phyloP scores from a whole-genome alignment of 164 flowering plant genomes.

The Macadamia tetraphylla region DNA sequence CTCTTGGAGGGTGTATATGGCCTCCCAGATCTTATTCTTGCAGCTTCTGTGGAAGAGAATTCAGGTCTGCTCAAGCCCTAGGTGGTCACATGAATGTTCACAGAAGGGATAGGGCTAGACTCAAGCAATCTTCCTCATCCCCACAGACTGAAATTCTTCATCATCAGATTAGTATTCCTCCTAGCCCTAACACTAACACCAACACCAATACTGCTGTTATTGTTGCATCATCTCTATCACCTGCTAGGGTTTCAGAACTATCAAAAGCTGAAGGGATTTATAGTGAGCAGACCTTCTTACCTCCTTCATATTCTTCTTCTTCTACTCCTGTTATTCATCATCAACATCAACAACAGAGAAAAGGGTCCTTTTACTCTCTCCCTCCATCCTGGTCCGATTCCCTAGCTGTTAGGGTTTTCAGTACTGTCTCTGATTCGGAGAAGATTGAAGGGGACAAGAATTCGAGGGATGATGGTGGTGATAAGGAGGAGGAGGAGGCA shows the following conservation, averaged over 20 bases:
- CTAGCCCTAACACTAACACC: conserved; percentile 17
- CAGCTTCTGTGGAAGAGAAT: conserved; percentile 38
- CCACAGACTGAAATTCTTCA: conserved; percentile 11
- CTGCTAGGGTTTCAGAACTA: background rate
- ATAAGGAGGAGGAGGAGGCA: conserved; percentile 20
- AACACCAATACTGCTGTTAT: conserved; percentile 11
- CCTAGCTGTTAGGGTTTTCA: conserved; percentile 13
- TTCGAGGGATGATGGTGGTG: conserved; percentile 7
- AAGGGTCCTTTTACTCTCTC: conserved; percentile 16
- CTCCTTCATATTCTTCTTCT: conserved; percentile 27
- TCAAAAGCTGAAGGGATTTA: conserved; percentile 12
- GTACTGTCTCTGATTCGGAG: conserved; percentile 15
- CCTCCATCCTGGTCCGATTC: conserved; percentile 22
- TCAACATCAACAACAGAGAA: conserved; percentile 10
- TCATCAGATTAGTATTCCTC: conserved; percentile 18
- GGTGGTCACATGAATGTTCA: conserved; percentile 48
- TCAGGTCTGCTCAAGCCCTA: conserved; percentile 47
- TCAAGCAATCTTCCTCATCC: conserved; percentile 12
- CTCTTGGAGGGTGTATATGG: conserved; percentile 28
- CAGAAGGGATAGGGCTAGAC: conserved; percentile 41
- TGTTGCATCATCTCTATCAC: conserved; percentile 1
- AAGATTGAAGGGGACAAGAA: conserved; percentile 27
- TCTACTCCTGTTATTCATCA: background rate
- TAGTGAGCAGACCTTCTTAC: conserved; percentile 8
- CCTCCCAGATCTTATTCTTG: conserved; percentile 31